phyloP scores from a whole-genome alignment of 202 grass and related monocot species.

The Bolboschoenoplectus hybrid region DNA sequence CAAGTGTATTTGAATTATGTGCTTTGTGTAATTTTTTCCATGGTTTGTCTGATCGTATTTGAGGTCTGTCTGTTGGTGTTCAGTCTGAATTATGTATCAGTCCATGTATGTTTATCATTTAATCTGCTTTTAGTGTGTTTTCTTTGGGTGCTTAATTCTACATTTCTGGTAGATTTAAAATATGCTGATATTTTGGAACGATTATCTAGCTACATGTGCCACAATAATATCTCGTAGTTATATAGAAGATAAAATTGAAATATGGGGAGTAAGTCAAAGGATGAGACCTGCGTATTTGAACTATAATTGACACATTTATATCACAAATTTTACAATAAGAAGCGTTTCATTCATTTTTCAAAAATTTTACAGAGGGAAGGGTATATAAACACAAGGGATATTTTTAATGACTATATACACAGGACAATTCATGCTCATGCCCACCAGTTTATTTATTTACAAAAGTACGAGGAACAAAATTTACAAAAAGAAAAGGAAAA shows the following conservation, averaged over 20 bases:
- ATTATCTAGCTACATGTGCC: neutral
- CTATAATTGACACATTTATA: neutral
- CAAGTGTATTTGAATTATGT: constrained; percentile 21
- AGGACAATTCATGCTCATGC: neutral
- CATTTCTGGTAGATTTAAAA: neutral
- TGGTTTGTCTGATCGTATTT: constrained; percentile 7
- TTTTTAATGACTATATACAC: neutral
- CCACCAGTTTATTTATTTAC: constrained; percentile 10
- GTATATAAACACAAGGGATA: neutral
- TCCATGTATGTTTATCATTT: constrained; percentile 11
- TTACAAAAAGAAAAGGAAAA: constrained; percentile 7
- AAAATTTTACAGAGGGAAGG: neutral
- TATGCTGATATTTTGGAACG: neutral
- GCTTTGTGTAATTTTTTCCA: neutral
- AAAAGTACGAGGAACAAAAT: neutral
- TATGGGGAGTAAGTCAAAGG: neutral
- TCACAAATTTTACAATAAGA: neutral
- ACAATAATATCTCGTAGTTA: neutral
- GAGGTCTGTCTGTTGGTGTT: neutral
- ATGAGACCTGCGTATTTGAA: neutral
- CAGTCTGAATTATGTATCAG: constrained; percentile 3
- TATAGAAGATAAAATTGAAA: neutral
- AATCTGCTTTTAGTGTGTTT: neutral
- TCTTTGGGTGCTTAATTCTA: constrained; percentile 9
- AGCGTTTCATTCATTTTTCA: neutral